Evolutionary conservation across 768 basidiomycete genomes (phyloP), one percentile per base, ranked within the genome.

Genomic region (Coprinopsis cinerea): DNA sequence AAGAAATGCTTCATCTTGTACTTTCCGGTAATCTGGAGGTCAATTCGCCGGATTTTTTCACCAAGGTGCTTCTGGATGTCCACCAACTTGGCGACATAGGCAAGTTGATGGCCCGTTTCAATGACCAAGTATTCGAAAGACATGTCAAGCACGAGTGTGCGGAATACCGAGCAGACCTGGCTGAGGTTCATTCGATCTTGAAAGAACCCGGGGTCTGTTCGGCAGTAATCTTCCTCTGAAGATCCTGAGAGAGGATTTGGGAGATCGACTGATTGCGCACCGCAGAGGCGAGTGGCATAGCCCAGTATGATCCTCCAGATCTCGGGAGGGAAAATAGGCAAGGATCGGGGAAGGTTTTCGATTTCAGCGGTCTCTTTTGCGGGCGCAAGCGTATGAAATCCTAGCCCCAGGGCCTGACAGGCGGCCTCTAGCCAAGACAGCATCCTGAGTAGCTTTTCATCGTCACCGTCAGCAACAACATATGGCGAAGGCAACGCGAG

Each of bases 101-200:
- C 46, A 22, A 75, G 59, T 49, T 76, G 67, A n/a, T 60, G 52
- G 13, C 62, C 61, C 4, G 62, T 63, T 26, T 65, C 63, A 42
- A 77, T 60, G 48, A 65, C 63, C 11, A 76, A 55, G 43, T 75
- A 72, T 47, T 75, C 72, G 24, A 65, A 61, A 15, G 67, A 52
- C 34, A 75, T 68, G 41, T 74, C 67, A 1, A 58, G 57, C n/a
- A 69, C 64, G 42, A 70, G 54, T 1, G 57, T 46, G 44, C 64
- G 51, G 70, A 75, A 76, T 5, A 60, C 52, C 4, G 62, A 68
- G 53, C 68, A 68, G 30, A 75, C 74, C 18, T 65, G 56, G 3
- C 63, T 59, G 2, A 73, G 55, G 7, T 59, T 54, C 6, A 40
- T 57, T 3, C 71, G 64, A 47, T 71, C 64, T 36, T 47, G 52